A percentile compares a stretch with the other conserved stretches of the same genome.
phyloP scores from a whole-genome alignment of 2,329 filamentous ascomycete species.

The Coleophoma eucalyptorum region DNA sequence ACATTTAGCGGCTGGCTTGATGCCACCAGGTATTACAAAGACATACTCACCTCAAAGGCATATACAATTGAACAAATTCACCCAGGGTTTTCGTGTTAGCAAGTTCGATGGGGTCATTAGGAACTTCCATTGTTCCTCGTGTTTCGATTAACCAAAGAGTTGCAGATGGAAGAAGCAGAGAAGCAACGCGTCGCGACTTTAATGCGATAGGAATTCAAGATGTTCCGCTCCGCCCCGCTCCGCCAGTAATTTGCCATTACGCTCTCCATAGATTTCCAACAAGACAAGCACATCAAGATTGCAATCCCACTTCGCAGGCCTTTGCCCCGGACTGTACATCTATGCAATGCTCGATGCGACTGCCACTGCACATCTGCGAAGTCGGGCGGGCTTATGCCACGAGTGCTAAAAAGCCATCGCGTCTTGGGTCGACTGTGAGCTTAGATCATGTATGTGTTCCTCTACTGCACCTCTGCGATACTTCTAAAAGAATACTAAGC shows the following conservation, averaged over 20 bases:
- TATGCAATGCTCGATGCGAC: conserved; percentile 15
- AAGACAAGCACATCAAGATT: not conserved
- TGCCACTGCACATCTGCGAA: conserved; percentile 7
- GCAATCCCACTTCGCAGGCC: not conserved
- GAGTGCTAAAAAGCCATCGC: conserved; percentile 17
- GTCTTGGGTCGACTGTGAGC: conserved; percentile 43
- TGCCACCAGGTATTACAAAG: not conserved
- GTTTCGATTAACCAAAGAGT: not conserved
- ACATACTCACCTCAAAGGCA: conserved; percentile 40
- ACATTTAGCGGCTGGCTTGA: too few relatives aligned
- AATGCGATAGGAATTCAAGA: too few relatives aligned
- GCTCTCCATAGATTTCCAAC: too few relatives aligned
- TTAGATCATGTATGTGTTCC: conserved; percentile 51
- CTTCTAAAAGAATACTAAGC: not conserved
- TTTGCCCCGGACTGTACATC: too few relatives aligned
- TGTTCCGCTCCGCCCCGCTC: conserved; percentile 7
- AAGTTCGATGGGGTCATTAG: conserved; percentile 34
- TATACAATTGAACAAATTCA: conserved; percentile 44
- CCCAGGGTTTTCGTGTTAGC: conserved; percentile 44
- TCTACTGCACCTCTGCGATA: not conserved
- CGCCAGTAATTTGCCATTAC: not conserved
- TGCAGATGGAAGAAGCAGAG: not conserved
- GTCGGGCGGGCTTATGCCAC: conserved; percentile 10
- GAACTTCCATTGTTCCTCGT: not conserved
- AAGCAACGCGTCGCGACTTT: not conserved